These are phyloP conservation scores for Aquilaria malaccensis DNA, from an alignment of 345 rosid species.

Conservation along the genomic window DNA sequence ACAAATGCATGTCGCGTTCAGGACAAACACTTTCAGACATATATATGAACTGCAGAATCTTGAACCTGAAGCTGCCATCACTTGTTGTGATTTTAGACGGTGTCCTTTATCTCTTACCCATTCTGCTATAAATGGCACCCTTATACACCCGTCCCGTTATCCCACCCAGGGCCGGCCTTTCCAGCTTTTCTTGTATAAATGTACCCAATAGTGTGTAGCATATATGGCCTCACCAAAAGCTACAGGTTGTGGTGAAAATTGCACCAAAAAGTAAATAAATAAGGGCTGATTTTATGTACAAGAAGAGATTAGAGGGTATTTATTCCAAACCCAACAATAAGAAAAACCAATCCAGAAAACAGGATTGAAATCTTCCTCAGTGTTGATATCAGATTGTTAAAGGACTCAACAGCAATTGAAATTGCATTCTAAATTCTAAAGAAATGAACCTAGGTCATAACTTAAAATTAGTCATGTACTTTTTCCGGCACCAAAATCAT, in stretches of 20 bases:
- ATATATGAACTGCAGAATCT: neutral
- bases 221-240: conserved; percentile 87
- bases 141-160: conserved; percentile 67
- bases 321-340: no score
- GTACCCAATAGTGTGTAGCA: conserved; percentile 92
- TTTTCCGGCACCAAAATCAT: no score
- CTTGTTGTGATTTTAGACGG: conserved; percentile 90
- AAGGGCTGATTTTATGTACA: no score
- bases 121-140: conserved; percentile 91
- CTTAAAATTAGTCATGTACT: no score
- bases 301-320: no score
- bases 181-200: conserved; percentile 90
- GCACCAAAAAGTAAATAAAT: neutral
- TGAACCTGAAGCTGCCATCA: conserved; percentile 92
- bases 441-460: no score
- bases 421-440: no score
- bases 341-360: no score
- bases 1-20: neutral
- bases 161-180: conserved; percentile 87
- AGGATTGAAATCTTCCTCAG: no score
- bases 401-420: no score
- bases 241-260: conserved; percentile 16
- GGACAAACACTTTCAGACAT: neutral
- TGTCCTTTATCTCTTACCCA: conserved; percentile 99
- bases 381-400: no score